phyloP scores from a whole-genome alignment of 208 protist species.

The Crithidia fasciculata region DNA sequence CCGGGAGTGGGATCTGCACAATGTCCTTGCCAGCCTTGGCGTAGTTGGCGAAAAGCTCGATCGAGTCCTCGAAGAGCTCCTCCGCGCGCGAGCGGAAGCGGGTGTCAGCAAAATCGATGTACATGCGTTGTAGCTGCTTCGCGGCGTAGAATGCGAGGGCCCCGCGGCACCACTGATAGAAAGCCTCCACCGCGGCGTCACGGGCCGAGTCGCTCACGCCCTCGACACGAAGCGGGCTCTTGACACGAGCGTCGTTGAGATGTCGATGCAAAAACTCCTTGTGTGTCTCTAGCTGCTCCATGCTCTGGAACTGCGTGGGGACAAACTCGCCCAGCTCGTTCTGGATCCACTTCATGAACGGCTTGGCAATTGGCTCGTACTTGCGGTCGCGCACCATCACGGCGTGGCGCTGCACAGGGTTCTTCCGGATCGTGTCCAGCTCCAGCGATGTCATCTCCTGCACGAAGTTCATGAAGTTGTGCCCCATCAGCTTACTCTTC shows the following conservation, averaged over 20 bases:
- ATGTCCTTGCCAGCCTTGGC: slow-evolving; percentile 75
- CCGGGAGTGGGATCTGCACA: slow-evolving; percentile 88
- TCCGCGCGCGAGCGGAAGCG: slow-evolving; percentile 81
- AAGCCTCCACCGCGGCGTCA: slow-evolving; percentile 77
- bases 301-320: slow-evolving; percentile 61
- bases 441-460: slow-evolving; percentile 90
- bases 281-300: slow-evolving; percentile 84
- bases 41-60: slow-evolving; percentile 86
- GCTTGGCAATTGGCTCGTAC: slow-evolving; percentile 78
- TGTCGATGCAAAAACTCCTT: slow-evolving; percentile 73
- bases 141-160: slow-evolving; percentile 81
- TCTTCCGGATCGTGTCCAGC: slow-evolving; percentile 87
- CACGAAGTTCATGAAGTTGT: slow-evolving; percentile 90
- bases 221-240: slow-evolving; percentile 69
- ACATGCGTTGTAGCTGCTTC: slow-evolving; percentile 71
- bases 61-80: slow-evolving; percentile 83
- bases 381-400: slow-evolving; percentile 81
- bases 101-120: slow-evolving; percentile 76
- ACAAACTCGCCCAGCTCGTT: slow-evolving; percentile 82
- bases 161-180: slow-evolving; percentile 88
- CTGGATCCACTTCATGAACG: slow-evolving; percentile 87
- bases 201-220: slow-evolving; percentile 64
- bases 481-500: slow-evolving; percentile 85
- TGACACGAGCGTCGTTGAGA: slow-evolving; percentile 67
- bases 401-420: slow-evolving; percentile 83